Evolutionary conservation across 73 alveolate species (phyloP).

Genomic region (Urostyla sp.): DNA sequence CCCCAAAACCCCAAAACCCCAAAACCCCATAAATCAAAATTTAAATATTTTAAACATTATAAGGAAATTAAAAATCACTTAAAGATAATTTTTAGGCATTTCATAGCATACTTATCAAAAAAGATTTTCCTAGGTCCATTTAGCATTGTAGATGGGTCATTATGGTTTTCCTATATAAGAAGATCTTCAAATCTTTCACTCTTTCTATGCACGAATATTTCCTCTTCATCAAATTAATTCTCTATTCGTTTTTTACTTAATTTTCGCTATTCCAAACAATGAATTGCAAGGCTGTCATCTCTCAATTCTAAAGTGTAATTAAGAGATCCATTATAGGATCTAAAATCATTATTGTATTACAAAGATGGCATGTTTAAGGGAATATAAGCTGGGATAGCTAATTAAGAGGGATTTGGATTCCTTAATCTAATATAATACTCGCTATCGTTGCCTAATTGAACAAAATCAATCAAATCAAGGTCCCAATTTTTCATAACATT

Average conservation of each 20-base stretch:
- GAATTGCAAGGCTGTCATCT: conserved; percentile 9
- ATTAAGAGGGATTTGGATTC: no score
- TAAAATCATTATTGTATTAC: no score
- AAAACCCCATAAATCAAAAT: background rate
- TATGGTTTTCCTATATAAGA: background rate
- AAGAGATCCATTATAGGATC: no score
- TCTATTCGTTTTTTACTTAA: background rate
- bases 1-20: no score
- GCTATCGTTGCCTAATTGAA: no score
- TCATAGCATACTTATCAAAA: conserved; percentile 14
- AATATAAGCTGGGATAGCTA: no score
- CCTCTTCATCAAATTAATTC: background rate
- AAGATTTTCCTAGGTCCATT: background rate
- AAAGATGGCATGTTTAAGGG: no score
- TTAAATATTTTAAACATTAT: no score
- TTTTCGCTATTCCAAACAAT: conserved; percentile 20
- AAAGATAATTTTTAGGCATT: conserved; percentile 11
- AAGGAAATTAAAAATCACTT: no score
- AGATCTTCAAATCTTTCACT: conserved; percentile 10
- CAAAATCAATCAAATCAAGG: conserved; percentile 19
- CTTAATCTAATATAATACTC: no score
- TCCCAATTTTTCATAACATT: background rate
- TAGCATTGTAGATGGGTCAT: background rate
- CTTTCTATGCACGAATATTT: conserved; percentile 4
- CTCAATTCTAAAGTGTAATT: no score